A percentile compares a stretch with the other conserved stretches of the same genome.
Evolutionary conservation across 2,329 filamentous ascomycete genomes (phyloP).

Genomic region (Epichloe typhina): DNA sequence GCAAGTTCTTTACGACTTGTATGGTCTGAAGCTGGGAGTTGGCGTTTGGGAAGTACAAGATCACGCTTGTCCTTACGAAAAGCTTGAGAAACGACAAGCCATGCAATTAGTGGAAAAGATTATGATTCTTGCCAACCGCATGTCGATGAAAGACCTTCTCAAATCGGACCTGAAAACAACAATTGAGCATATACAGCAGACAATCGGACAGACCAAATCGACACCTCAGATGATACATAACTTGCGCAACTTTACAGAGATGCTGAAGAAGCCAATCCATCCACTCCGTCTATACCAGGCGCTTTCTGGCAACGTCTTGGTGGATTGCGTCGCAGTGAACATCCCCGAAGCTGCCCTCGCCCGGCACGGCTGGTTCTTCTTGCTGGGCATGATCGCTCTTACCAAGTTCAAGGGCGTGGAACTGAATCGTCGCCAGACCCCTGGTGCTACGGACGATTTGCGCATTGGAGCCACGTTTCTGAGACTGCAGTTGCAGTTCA

Average conservation of each 20-base stretch:
- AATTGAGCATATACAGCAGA: slow-evolving; percentile 86
- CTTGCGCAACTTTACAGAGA: slow-evolving; percentile 66
- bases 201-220: slow-evolving; percentile 66
- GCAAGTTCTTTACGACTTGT: slow-evolving; percentile 72
- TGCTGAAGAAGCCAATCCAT: slow-evolving; percentile 72
- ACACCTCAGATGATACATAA: slow-evolving; percentile 78
- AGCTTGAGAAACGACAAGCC: slow-evolving; percentile 68
- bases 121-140: slow-evolving; percentile 63
- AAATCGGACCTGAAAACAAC: slow-evolving; percentile 84
- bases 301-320: slow-evolving; percentile 62
- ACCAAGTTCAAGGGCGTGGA: slow-evolving; percentile 66
- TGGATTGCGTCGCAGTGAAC: slow-evolving; percentile 59
- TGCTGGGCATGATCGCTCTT: slow-evolving; percentile 77
- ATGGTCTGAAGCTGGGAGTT: slow-evolving; percentile 64
- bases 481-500: slow-evolving; percentile 70
- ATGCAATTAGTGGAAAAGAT: slow-evolving; percentile 74
- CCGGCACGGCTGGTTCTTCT: slow-evolving; percentile 79
- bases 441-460: slow-evolving; percentile 70
- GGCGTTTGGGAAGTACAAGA: slow-evolving; percentile 56
- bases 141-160: slow-evolving; percentile 80
- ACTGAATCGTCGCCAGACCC: slow-evolving; percentile 61
- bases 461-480: slow-evolving; percentile 71
- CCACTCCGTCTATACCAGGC: slow-evolving; percentile 68
- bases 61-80: slow-evolving; percentile 66
- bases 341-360: slow-evolving; percentile 59